Evolutionary conservation across 495 filamentous ascomycete species (phyloP).

Genomic region (Astrothelium macrocarpum): DNA sequence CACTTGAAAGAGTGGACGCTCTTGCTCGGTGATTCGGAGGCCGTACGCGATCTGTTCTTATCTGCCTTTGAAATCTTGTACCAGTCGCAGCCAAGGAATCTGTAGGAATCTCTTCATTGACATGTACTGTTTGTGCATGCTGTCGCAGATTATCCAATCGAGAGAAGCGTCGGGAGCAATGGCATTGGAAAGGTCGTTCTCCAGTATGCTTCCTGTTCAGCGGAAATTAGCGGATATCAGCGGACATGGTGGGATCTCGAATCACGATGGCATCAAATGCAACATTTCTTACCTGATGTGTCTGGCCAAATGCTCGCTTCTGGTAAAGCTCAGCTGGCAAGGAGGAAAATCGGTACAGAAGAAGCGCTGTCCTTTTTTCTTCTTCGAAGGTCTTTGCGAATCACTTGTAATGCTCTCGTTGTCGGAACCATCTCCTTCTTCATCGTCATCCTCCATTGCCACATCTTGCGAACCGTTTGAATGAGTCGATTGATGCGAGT

Average conservation of each 20-base stretch:
- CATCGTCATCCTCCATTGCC: conserved; percentile 64
- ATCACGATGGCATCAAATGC: too few species aligned
- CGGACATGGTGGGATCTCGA: too few species aligned
- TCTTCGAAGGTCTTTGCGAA: conserved; percentile 59
- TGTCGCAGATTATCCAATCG: conserved; percentile 91
- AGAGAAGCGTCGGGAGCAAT: conserved; percentile 92
- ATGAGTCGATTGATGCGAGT: conserved; percentile 50
- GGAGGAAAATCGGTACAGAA: conserved; percentile 96
- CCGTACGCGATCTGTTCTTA: conserved; percentile 73
- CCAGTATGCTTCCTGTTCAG: conserved; percentile 81
- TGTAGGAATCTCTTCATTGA: conserved; percentile 91
- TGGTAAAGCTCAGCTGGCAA: conserved; percentile 88
- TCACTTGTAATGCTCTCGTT: conserved; percentile 64
- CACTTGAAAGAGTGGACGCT: conserved; percentile 62
- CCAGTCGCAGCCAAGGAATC: conserved; percentile 92
- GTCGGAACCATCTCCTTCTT: conserved; percentile 68
- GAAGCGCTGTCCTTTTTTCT: conserved; percentile 95
- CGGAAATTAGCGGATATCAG: conserved; percentile 21
- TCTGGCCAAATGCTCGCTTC: conserved; percentile 89
- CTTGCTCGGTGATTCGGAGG: conserved; percentile 61
- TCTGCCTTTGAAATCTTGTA: conserved; percentile 87
- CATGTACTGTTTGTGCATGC: conserved; percentile 95
- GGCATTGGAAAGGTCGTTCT: conserved; percentile 94
- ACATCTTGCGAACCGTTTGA: conserved; percentile 37
- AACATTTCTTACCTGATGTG: conserved; percentile 84